Percentiles rank a stretch among this genome's conserved stretches.
These are phyloP conservation scores for Penstemon barbatus DNA, from an alignment of 257 asterid species.

Conservation along the genomic window DNA sequence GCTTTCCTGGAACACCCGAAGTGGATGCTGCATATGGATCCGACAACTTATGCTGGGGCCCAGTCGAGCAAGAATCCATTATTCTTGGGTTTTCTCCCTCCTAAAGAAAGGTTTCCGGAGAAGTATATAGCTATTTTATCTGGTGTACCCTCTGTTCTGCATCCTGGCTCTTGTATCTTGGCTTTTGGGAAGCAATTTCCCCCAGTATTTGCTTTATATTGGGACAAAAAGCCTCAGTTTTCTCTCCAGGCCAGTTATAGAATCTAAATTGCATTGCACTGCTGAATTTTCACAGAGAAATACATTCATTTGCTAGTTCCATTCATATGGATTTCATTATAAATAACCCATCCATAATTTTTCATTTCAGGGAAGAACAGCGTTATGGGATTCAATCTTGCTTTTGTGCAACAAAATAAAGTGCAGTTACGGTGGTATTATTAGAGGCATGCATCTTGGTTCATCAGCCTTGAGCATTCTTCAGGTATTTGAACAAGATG, in stretches of 20 bases:
- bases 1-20: slow-evolving; percentile 92
- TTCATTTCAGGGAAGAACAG: slow-evolving; percentile 84
- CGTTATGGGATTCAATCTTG: slow-evolving; percentile 87
- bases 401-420: slow-evolving; percentile 71
- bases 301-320: no score
- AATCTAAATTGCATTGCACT: slow-evolving; percentile 14
- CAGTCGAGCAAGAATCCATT: slow-evolving; percentile 91
- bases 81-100: slow-evolving; percentile 86
- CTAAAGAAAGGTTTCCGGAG: slow-evolving; percentile 92
- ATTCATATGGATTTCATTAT: no score
- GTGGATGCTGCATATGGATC: slow-evolving; percentile 98
- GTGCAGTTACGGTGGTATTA: slow-evolving; percentile 71
- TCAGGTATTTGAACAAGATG: slow-evolving; percentile 60
- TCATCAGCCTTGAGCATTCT: slow-evolving; percentile 85
- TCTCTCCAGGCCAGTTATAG: slow-evolving; percentile 79
- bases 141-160: slow-evolving; percentile 84
- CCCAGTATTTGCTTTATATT: slow-evolving; percentile 75
- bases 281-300: background rate
- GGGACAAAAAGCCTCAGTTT: slow-evolving; percentile 93
- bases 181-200: slow-evolving; percentile 91
- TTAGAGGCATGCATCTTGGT: slow-evolving; percentile 90
- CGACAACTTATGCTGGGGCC: slow-evolving; percentile 68
- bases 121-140: slow-evolving; percentile 73
- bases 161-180: slow-evolving; percentile 91
- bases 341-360: slow-evolving; percentile 9